Evolutionary conservation across 2,329 filamentous ascomycete genomes (phyloP).

Genomic region (Lecanicillium sp.): DNA sequence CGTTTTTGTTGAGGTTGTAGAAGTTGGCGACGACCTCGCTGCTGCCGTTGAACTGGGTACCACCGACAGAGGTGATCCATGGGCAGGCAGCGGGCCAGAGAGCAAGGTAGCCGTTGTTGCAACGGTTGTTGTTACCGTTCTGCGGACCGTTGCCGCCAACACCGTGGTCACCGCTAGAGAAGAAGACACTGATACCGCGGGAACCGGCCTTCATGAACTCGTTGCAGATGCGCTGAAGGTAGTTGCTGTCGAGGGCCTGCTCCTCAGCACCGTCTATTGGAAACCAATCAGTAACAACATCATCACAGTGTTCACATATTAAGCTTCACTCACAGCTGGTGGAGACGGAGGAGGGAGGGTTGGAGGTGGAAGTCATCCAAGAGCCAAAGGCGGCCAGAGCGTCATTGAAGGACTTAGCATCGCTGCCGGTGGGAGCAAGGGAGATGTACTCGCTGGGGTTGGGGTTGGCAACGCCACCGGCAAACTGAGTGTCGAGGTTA

Average conservation of each 20-base stretch:
- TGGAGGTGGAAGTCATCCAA: constrained; percentile 8
- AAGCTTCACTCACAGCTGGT: constrained; percentile 31
- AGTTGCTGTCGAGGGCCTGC: constrained; percentile 25
- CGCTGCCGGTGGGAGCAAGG: neutral
- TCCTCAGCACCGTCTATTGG: constrained; percentile 46
- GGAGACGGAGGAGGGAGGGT: constrained; percentile 35
- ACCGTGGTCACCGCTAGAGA: constrained; percentile 28
- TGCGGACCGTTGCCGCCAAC: constrained; percentile 20
- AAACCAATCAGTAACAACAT: too few relatives aligned
- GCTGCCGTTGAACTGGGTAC: constrained; percentile 27
- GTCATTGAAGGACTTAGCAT: constrained; percentile 6
- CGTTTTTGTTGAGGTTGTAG: neutral
- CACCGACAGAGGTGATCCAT: constrained; percentile 45
- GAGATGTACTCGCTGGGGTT: constrained; percentile 13
- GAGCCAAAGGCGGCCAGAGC: constrained; percentile 5
- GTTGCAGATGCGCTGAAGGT: constrained; percentile 40
- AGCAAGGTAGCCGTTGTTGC: constrained; percentile 25
- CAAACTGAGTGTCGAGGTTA: constrained; percentile 16
- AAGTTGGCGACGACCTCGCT: constrained; percentile 4
- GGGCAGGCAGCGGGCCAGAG: constrained; percentile 37
- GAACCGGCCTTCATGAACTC: constrained; percentile 52
- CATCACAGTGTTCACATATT: too few relatives aligned
- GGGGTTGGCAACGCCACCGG: constrained; percentile 10
- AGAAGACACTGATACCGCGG: constrained; percentile 43
- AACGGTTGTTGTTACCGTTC: neutral